A percentile compares a stretch with the other conserved stretches of the same genome.
These are phyloP conservation scores for Candida morakotiae DNA, from an alignment of 805 yeast genomes.

Conservation along the genomic window DNA sequence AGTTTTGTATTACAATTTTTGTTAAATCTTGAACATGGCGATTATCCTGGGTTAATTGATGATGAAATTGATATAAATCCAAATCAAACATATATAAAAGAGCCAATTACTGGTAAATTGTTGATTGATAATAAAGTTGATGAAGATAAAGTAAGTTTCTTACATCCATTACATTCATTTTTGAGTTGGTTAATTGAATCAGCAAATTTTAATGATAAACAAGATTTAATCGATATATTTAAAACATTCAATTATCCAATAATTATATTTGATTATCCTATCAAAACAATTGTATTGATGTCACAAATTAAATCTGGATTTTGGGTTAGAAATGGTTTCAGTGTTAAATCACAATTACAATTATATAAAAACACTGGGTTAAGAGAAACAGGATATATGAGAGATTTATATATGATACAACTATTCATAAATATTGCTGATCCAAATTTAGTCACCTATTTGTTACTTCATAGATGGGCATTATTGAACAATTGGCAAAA, in stretches of 20 bases:
- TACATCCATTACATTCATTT: slow-evolving; percentile 78
- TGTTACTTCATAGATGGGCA: slow-evolving; percentile 69
- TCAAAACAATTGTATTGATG: slow-evolving; percentile 70
- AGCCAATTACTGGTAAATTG: slow-evolving; percentile 17
- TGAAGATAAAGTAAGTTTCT: slow-evolving; percentile 54
- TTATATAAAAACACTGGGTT: slow-evolving; percentile 75
- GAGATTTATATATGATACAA: slow-evolving; percentile 76
- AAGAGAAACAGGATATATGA: slow-evolving; percentile 75
- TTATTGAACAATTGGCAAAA: slow-evolving; percentile 35
- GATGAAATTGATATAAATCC: slow-evolving; percentile 24
- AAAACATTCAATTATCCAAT: slow-evolving; percentile 12
- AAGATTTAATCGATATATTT: slow-evolving; percentile 18
- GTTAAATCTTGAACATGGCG: slow-evolving; percentile 23
- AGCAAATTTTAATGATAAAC: slow-evolving; percentile 24
- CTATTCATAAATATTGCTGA: slow-evolving; percentile 47
- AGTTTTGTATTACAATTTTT: slow-evolving; percentile 26
- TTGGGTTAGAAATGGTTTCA: slow-evolving; percentile 85
- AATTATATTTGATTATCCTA: slow-evolving; percentile 62
- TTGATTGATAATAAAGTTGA: slow-evolving; percentile 25
- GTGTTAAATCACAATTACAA: slow-evolving; percentile 72
- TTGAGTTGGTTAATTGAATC: slow-evolving; percentile 68
- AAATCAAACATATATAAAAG: slow-evolving; percentile 15
- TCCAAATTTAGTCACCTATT: slow-evolving; percentile 53
- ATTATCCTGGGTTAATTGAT: slow-evolving; percentile 24
- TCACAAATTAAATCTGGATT: slow-evolving; percentile 85